Evolutionary conservation across 169 alveolate genomes (phyloP), one percentile per base, ranked within the genome.

Genomic region (Amoebophrya sp.): DNA sequence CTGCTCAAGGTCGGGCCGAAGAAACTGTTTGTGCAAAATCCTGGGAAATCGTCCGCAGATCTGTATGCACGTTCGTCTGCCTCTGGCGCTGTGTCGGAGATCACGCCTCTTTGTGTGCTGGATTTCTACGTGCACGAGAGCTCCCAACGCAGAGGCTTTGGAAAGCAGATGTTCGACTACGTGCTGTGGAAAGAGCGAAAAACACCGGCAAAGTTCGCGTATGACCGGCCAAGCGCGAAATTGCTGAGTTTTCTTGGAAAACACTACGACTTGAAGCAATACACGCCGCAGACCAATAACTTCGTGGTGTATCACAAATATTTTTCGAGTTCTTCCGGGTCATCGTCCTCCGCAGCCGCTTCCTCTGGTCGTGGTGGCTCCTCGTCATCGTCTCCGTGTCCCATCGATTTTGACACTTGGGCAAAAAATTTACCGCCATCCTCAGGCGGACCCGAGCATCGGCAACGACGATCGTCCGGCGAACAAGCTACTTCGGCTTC

Each of bases 41-140:
- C 65, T 18, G 18, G 65, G 29, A 47, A 12, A 6, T 12, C 6
- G 29, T 12, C 65, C 65, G 18, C 29, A 6, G n/a, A n/a, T n/a
- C 6, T 47, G 29, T 47, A 47, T 18, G 18, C 65, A 6, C 65
- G 65, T 18, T 12, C 29, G 29, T 12, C 29, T 18, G 65, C 6
- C 65, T 12, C 65, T 6, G 65, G 65, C 65, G 29, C 6, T 6
- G 18, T 47, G 65, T 6, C 65, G 65, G 97, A 95, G 94, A 95
- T 95, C 0, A 93, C 94, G 78, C 97, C 98, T 2, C 41, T 96
- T 18, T 96, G 98, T 92, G 97, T 97, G 3, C 94, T 97, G 89
- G 98, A 97, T 91, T 97, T 97, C 95, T 97, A 96, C 93, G 97
- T 96, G 0, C 97, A 96, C 95, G 98, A 97, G 93, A 89, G 94